Evolutionary conservation across 2,329 filamentous ascomycete genomes (phyloP).

Genomic region (Alternaria rosae): DNA sequence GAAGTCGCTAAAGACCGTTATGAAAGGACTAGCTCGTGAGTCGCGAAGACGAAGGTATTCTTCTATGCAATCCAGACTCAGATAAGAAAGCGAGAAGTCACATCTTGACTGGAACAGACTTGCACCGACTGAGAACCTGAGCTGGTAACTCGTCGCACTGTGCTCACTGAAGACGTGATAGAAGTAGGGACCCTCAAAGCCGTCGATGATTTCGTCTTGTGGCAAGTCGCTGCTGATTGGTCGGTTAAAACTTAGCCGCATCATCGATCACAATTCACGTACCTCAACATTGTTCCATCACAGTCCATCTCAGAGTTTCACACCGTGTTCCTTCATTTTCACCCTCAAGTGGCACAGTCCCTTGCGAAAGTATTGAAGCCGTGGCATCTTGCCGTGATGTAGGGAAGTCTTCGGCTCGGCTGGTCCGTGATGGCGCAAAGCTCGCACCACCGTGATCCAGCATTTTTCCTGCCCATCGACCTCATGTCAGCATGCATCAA

Average conservation of each 20-base stretch:
- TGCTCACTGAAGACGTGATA: constrained; percentile 4
- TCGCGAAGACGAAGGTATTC: not conserved
- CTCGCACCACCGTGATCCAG: constrained; percentile 4
- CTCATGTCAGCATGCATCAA: not conserved
- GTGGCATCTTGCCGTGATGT: not conserved
- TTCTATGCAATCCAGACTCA: not conserved
- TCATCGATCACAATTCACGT: not conserved
- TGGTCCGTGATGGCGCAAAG: constrained; percentile 14
- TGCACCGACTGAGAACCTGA: not conserved
- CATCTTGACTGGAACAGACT: not conserved
- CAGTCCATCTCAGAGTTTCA: not conserved
- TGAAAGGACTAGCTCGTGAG: not conserved
- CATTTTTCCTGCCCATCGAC: not conserved
- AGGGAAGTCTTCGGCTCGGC: not conserved
- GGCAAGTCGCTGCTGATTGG: constrained; percentile 1
- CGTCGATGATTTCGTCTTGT: not conserved
- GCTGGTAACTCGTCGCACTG: not conserved
- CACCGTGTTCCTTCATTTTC: not conserved
- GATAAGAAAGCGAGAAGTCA: not conserved
- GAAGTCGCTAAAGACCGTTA: constrained; percentile 6
- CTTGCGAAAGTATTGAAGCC: not conserved
- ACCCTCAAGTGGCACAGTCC: not conserved
- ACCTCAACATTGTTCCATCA: constrained; percentile 5
- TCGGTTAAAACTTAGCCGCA: not conserved
- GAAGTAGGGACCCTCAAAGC: not conserved